These are phyloP conservation scores for Epithemia pelagica DNA, from an alignment of 108 stramenopile species.

Conservation along the genomic window DNA sequence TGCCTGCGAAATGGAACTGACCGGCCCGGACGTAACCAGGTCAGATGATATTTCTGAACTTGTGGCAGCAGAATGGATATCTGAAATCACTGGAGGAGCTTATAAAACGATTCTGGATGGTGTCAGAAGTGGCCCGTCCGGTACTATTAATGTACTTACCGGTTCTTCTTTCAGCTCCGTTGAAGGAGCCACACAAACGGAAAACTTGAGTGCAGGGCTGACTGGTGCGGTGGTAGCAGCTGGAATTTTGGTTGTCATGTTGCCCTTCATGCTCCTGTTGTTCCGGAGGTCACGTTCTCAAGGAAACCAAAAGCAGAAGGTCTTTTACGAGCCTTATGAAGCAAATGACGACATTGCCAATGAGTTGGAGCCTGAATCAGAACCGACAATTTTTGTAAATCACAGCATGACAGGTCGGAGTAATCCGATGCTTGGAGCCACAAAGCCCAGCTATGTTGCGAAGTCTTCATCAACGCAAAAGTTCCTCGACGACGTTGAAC, in stretches of 20 bases:
- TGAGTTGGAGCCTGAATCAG: neutral
- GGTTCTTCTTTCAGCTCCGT: neutral
- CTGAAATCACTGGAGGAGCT: neutral
- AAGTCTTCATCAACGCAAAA: neutral
- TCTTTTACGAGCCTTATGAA: neutral
- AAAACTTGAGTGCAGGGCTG: neutral
- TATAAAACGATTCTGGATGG: neutral
- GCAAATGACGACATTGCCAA: neutral
- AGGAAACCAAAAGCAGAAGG: neutral
- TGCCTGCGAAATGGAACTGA: neutral
- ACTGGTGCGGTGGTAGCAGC: neutral
- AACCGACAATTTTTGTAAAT: neutral
- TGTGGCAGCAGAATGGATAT: neutral
- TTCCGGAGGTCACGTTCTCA: neutral
- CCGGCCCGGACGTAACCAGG: neutral
- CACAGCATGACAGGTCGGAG: neutral
- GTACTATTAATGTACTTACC: neutral
- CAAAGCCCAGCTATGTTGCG: neutral
- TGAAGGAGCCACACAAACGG: neutral
- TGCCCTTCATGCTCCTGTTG: neutral
- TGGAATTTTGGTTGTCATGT: neutral
- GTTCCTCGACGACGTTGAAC: conserved; percentile 12
- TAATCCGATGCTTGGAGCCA: neutral
- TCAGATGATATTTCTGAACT: neutral
- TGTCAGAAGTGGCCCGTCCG: neutral